These are phyloP conservation scores for Sporothrix dimorphospora DNA, from an alignment of 2,329 filamentous ascomycete species.

Conservation along the genomic window DNA sequence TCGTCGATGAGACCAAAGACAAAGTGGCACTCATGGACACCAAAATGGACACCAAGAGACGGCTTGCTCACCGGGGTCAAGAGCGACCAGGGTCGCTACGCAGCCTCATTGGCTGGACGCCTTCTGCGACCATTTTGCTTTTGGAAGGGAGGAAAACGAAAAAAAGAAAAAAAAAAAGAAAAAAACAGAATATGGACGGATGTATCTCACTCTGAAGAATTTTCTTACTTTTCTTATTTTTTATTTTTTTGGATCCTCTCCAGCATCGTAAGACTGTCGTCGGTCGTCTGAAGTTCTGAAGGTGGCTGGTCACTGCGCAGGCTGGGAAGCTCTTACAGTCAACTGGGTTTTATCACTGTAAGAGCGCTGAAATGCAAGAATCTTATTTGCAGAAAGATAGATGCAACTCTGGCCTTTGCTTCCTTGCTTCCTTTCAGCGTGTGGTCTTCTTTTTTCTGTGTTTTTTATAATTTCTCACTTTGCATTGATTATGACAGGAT, in stretches of 20 bases:
- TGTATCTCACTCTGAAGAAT: too few relatives aligned
- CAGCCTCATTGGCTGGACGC: constrained; percentile 28
- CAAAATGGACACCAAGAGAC: constrained; percentile 9
- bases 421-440: too few relatives aligned
- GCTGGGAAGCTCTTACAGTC: too few relatives aligned
- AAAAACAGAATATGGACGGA: neutral
- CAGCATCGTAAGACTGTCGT: neutral
- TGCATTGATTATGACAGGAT: neutral
- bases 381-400: neutral
- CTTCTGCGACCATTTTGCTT: constrained; percentile 20
- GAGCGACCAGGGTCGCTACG: constrained; percentile 29
- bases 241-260: neutral
- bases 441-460: too few relatives aligned
- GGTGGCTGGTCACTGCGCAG: constrained; percentile 3
- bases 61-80: constrained; percentile 26
- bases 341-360: too few relatives aligned
- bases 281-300: too few relatives aligned
- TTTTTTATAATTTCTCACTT: constrained; percentile 2
- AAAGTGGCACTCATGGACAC: neutral
- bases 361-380: neutral
- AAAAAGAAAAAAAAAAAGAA: neutral
- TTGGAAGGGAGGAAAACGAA: neutral
- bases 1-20: neutral
- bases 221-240: neutral
- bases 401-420: neutral